Conservation (phyloP, 495 filamentous ascomycete genomes). For the Aspergillus coremiiformis region DNA sequence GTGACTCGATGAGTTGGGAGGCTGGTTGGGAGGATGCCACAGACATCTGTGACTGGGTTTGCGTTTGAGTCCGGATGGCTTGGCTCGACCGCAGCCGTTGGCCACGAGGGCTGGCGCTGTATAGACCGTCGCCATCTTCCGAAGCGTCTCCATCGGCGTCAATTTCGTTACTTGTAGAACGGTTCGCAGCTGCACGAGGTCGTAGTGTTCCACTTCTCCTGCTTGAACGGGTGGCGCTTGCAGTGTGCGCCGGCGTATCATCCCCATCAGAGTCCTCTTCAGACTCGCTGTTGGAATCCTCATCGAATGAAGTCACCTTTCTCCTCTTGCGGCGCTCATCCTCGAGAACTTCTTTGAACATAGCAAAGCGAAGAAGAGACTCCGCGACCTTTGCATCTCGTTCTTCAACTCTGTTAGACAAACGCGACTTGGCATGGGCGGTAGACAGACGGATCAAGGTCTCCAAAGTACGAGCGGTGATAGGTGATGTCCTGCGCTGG, state of each 20-base stretch:
- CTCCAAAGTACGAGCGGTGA: constrained; percentile 96
- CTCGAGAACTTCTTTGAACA: constrained; percentile 96
- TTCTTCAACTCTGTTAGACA: constrained; percentile 89
- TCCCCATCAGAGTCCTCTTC: constrained; percentile 31
- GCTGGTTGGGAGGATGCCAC: constrained; percentile 61
- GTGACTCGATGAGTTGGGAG: constrained; percentile 55
- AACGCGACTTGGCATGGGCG: constrained; percentile 87
- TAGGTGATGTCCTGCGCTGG: constrained; percentile 84
- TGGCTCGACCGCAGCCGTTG: constrained; percentile 39
- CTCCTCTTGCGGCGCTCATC: constrained; percentile 72
- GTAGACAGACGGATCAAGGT: constrained; percentile 95
- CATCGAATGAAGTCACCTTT: constrained; percentile 45
- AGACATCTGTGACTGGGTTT: constrained; percentile 53
- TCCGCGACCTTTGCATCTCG: constrained; percentile 85
- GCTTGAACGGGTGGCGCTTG: constrained; percentile 29
- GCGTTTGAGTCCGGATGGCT: constrained; percentile 26
- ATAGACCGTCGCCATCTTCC: constrained; percentile 50
- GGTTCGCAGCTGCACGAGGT: constrained; percentile 40
- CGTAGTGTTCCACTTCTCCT: constrained; percentile 43
- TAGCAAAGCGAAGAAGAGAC: constrained; percentile 82
- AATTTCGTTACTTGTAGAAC: constrained; percentile 34
- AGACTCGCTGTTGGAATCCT: constrained; percentile 39
- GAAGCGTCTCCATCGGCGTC: constrained; percentile 29
- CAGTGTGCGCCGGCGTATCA: constrained; percentile 25
- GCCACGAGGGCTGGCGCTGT: constrained; percentile 49